Evolutionary conservation across 805 yeast genomes (phyloP).

Genomic region (Wickerhamia fluorescens): DNA sequence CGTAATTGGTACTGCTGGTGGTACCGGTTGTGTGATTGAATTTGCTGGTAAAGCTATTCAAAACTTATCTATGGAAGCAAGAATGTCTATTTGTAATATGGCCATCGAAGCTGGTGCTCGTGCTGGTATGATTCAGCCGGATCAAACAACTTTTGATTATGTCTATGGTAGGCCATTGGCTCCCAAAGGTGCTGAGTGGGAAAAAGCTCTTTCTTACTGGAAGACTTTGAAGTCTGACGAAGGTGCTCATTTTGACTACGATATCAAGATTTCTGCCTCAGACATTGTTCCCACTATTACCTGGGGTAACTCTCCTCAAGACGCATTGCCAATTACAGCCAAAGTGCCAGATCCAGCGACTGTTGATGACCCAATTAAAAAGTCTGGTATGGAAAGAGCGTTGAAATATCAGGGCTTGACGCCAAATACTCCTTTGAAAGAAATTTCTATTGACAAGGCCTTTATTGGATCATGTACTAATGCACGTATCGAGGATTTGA

Average conservation of each 20-base stretch:
- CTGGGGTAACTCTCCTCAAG: constrained; percentile 99
- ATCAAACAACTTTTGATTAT: constrained; percentile 80
- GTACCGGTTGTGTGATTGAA: constrained; percentile 95
- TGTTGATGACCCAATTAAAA: constrained; percentile 63
- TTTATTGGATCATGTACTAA: constrained; percentile 98
- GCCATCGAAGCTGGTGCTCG: constrained; percentile 98
- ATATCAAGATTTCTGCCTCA: constrained; percentile 68
- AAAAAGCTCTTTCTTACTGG: constrained; percentile 91
- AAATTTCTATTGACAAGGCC: constrained; percentile 82
- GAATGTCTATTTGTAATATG: constrained; percentile 99
- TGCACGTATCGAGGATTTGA: constrained; percentile 92
- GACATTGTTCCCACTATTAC: constrained; percentile 95
- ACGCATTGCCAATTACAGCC: constrained; percentile 91
- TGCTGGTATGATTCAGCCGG: constrained; percentile 99
- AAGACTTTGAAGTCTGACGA: constrained; percentile 78
- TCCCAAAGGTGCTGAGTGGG: constrained; percentile 93
- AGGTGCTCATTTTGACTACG: constrained; percentile 84
- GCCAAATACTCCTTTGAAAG: constrained; percentile 72
- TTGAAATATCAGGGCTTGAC: constrained; percentile 85
- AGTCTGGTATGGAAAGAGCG: constrained; percentile 85
- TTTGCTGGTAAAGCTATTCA: constrained; percentile 95
- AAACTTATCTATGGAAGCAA: constrained; percentile 87
- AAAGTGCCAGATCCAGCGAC: constrained; percentile 83
- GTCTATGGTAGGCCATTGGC: constrained; percentile 91
- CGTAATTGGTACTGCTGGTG: constrained; percentile 98